Base-by-base conservation (phyloP, 169 alveolate species). In the Babesia gibsoni region DNA sequence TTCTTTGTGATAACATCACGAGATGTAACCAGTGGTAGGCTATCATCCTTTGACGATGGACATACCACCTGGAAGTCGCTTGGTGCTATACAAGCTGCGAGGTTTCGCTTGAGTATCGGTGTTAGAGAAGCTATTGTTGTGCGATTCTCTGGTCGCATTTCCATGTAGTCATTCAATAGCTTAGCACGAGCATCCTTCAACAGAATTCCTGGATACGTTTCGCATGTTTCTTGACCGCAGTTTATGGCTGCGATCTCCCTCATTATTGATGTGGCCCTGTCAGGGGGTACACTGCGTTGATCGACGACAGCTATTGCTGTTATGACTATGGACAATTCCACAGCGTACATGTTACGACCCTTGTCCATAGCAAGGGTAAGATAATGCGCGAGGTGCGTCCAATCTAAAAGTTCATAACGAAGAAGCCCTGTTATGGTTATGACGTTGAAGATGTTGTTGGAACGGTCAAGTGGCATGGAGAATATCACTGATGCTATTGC, bases 301-400 rank as follows among this genome's bases (percentile, higher is more conserved):
- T 77, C 86, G 0, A 77, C 29, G 23, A 77, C 73, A 32, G 86
- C 64, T 18, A 77, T 77, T 6, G 86, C 86, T 6, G 86, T 77
- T 0, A 59, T 56, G 35, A 77, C 86, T 5, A 77, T 77, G 1
- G 86, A 48, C 86, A 77, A 67, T 59, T 77, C 86, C 8, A 77
- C 54, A 6, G 86, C 86, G 63, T 77, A 67, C 23, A 30, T 41
- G 67, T 77, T 77, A 29, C 63, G 59, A 4, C 86, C 86, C 72
- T 66, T 77, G 58, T 77, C 86, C 86, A 77, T 77, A 4, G 86
- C 65, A 16, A 77, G 61, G 5, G 63, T 46, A 18, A 77, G 22
- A 52, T 66, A 77, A 46, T 77, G 86, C 33, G 59, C 52, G 54
- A 77, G 66, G 29, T 77, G 79, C 39, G 75, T 16, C 86, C 86